Percentiles rank a stretch among this genome's conserved stretches.
These are phyloP conservation scores for Thozetella sp. DNA, from an alignment of 495 filamentous ascomycete genomes.

Conservation along the genomic window DNA sequence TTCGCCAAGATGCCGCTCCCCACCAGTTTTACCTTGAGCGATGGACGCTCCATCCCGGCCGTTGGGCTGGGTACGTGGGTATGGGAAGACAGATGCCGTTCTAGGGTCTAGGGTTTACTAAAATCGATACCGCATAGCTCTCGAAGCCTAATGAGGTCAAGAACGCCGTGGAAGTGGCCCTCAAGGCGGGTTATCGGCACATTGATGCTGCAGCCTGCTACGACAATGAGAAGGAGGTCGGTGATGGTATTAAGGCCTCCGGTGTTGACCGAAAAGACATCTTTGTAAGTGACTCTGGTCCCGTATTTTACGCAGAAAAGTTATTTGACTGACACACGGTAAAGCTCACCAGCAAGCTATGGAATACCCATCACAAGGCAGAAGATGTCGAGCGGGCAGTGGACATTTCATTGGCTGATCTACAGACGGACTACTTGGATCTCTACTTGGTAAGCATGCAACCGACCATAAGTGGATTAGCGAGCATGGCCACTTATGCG, in stretches of 20 bases:
- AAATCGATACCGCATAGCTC: neutral
- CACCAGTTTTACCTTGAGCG: neutral
- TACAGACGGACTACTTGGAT: conserved; percentile 62
- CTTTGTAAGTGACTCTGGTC: conserved; percentile 59
- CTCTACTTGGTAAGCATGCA: conserved; percentile 62
- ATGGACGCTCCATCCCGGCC: neutral
- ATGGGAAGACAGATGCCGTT: neutral
- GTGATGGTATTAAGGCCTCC: conserved; percentile 54
- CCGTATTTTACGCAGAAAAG: conserved; percentile 16
- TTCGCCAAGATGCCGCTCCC: neutral
- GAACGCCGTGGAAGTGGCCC: conserved; percentile 24
- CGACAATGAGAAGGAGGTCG: conserved; percentile 59
- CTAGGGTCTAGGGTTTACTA: neutral
- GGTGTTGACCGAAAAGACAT: conserved; percentile 54
- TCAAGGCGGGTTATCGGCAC: conserved; percentile 36
- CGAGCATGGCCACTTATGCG: neutral
- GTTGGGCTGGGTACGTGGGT: conserved; percentile 1
- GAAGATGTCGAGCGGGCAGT: conserved; percentile 53
- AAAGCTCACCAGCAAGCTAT: conserved; percentile 42
- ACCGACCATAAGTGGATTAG: conserved; percentile 55
- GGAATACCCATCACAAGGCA: conserved; percentile 50
- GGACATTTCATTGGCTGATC: conserved; percentile 46
- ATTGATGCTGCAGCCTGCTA: conserved; percentile 63
- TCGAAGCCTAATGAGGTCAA: conserved; percentile 5
- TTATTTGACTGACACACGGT: neutral